A percentile compares a stretch with the other conserved stretches of the same genome.
These are phyloP conservation scores for Paracorniculantispora psalliotae DNA, from an alignment of 2,329 filamentous ascomycete species.

Conservation along the genomic window DNA sequence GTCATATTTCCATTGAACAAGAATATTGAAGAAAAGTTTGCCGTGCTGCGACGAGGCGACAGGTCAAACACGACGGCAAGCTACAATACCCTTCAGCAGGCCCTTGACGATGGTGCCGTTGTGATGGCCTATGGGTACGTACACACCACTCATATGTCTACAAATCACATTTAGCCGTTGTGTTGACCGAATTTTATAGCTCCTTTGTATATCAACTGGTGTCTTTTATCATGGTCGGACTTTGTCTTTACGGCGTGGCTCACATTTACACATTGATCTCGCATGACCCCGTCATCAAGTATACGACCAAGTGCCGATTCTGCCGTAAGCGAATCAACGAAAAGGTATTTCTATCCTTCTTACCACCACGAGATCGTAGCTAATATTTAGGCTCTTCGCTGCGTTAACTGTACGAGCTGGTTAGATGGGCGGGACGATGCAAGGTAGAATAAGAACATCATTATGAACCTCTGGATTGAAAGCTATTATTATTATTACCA, in stretches of 20 bases:
- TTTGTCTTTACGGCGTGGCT: slow-evolving; percentile 61
- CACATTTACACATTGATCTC: slow-evolving; percentile 56
- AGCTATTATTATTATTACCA: neutral
- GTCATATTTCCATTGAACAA: slow-evolving; percentile 63
- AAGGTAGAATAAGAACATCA: neutral
- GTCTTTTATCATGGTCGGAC: slow-evolving; percentile 60
- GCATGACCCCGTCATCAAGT: slow-evolving; percentile 66
- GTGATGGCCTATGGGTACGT: slow-evolving; percentile 65
- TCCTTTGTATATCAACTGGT: slow-evolving; percentile 60
- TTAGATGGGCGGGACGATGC: slow-evolving; percentile 45
- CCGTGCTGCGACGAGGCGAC: slow-evolving; percentile 55
- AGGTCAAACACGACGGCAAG: slow-evolving; percentile 46
- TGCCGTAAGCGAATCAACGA: slow-evolving; percentile 59
- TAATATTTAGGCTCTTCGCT: slow-evolving; percentile 36
- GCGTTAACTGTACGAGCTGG: slow-evolving; percentile 48
- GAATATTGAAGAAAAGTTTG: slow-evolving; percentile 72
- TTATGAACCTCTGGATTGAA: neutral
- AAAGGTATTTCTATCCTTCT: slow-evolving; percentile 41
- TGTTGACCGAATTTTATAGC: slow-evolving; percentile 26
- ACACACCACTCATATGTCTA: neutral
- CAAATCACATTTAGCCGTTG: neutral
- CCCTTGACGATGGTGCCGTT: slow-evolving; percentile 65
- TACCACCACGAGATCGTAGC: neutral
- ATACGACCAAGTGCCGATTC: slow-evolving; percentile 62
- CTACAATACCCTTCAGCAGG: slow-evolving; percentile 67